Base-by-base conservation (phyloP, 345 rosid genomes). In the Salix arbutifolia region DNA sequence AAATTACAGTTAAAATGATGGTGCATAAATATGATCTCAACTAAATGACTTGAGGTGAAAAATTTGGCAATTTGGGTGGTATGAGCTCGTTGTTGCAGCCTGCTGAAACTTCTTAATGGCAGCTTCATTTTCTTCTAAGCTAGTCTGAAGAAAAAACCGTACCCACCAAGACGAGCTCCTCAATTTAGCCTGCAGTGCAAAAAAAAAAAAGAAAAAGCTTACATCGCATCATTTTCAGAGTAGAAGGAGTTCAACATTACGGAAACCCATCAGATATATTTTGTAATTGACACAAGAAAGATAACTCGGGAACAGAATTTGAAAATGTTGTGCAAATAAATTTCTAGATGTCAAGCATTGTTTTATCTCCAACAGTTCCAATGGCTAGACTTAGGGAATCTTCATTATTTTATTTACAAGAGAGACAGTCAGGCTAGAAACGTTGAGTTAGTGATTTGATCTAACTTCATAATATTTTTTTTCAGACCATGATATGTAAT, bases 141-240 rank as follows among this genome's bases (percentile, higher is more conserved):
- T 86, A 11, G 81, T 88, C 86, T 91, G 96, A 69, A 86, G 77
- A 44, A 90, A 90, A 78, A 81, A 90, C 18, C 89, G 88, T 65
- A 79, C 75, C 96, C 96, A 91, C 96, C 93, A 90, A 17, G 92
- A 77, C 21, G 90, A 77, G 84, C 92, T 90, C 83, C 93, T 89
- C 89, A 87, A 85, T 83, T 91, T 91, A 50, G 93, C 91, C 96
- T 91, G 79, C 70, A 71, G 5, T 71, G 25, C 46, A 42, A 42
- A 11, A 42, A 2, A 50, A 2, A 42, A 64, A 66, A 35, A 52
- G 10, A 28, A 66, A 42, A n/a, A 23, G 75, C 18, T 56, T 35
- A 12, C 23, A 48, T 42, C 23, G 26, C 8, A 65, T 61, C 72
- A 77, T 28, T 79, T 11, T 44, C 13, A 5, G 56, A 70, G 62